Base-by-base conservation (phyloP, 768 basidiomycete genomes). In the Russula sp. region DNA sequence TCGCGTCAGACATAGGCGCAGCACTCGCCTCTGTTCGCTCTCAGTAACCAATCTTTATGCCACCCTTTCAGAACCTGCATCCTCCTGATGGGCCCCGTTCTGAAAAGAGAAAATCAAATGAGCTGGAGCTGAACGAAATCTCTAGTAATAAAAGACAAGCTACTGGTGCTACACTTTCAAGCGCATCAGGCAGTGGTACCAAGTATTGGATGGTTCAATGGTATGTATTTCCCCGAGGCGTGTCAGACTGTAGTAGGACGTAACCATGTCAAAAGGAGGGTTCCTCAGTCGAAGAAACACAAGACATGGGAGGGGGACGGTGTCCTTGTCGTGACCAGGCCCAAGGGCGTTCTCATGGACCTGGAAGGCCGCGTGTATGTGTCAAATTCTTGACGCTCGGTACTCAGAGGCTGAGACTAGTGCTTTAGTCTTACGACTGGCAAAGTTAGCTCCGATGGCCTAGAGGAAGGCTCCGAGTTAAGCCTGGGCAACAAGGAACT, bases 281-380 rank as follows among this genome's bases (percentile, higher is more conserved):
- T 77, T 51, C 86, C 80, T 50, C 89, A 92, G 73, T 77, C 79
- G 44, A 90, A 84, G 76, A 94, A 94, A 75, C 87, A 94, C 71
- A 92, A 93, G 73, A 92, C 89, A 0, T 95, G 93, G 93, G 92
- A 94, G 58, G 92, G 89, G 42, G 90, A 88, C 70, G 87, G 80
- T 42, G 79, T 88, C n/a, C 78, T 90, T 5, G 82, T 83, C 11
- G 76, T 84, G 20, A 79, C 70, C 62, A 75, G 73, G 51, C 59
- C 57, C 9, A 72, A 76, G 69, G 81, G 80, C 54, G 80, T 76
- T 4, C 73, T 90, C 30, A 84, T 83, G 63, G 84, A 88, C 68
- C 72, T 77, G 9, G 87, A 90, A 58, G 87, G 88, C 26, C 84
- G 82, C 78, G 72, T 79, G 90, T 90, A 74, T 65, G 84, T 67